phyloP scores from a whole-genome alignment of 306 rosid genomes.

The Quillaja saponaria region DNA sequence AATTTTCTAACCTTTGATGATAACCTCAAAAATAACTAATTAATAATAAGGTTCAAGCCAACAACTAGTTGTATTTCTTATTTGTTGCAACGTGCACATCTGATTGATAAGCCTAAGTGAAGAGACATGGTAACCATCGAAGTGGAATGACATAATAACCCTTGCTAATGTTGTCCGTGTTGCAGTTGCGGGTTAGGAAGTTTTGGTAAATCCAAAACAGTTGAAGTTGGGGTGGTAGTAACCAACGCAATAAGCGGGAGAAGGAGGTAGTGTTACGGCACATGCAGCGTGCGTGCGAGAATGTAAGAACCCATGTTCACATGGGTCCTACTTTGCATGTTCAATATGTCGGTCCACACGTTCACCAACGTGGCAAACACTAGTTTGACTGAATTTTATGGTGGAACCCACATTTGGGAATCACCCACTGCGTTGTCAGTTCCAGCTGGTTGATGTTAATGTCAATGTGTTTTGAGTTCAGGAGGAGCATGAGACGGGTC shows the following conservation, averaged over 20 bases:
- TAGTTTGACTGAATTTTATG: conserved; percentile 12
- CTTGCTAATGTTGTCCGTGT: background rate
- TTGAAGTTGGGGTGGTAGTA: conserved; percentile 28
- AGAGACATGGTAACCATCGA: conserved; percentile 31
- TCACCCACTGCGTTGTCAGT: conserved; percentile 10
- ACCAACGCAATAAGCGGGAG: conserved; percentile 39
- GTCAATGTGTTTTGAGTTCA: too few relatives aligned
- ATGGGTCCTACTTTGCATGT: conserved; percentile 50
- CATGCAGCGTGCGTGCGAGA: conserved; percentile 39
- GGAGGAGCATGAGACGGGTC: conserved; percentile 43
- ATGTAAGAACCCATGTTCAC: conserved; percentile 28
- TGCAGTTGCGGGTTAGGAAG: too few relatives aligned
- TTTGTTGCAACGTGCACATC: conserved; percentile 17
- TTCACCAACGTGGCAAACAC: conserved; percentile 43
- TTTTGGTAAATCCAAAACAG: too few relatives aligned
- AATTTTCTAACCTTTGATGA: too few relatives aligned
- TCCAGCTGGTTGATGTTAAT: conserved; percentile 34
- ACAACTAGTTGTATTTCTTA: background rate
- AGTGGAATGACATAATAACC: background rate
- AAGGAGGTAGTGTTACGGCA: background rate
- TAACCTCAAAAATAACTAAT: too few relatives aligned
- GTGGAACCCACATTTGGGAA: conserved; percentile 47
- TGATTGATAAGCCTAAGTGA: conserved; percentile 11
- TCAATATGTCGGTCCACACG: conserved; percentile 48
- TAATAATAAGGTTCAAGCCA: too few relatives aligned